These are phyloP conservation scores for Schizosaccharomyces octosporus DNA, from an alignment of 805 yeast genomes.

Conservation along the genomic window DNA sequence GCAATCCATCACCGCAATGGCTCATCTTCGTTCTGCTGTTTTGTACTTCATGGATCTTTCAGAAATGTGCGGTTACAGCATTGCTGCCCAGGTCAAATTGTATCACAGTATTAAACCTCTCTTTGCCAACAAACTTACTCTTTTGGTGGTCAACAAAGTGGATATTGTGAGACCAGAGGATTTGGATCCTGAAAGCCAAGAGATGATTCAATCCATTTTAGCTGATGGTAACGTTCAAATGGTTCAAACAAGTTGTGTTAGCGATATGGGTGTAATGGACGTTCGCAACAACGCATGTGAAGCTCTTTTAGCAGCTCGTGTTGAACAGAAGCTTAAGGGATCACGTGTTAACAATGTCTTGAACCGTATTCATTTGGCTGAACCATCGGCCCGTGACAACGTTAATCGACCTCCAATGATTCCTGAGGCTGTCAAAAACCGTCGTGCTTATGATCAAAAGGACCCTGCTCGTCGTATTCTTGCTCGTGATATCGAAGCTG, in stretches of 20 bases:
- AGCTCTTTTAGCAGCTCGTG: conserved; percentile 78
- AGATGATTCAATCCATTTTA: conserved; percentile 37
- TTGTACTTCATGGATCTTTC: conserved; percentile 94
- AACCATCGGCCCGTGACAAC: conserved; percentile 75
- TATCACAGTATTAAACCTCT: conserved; percentile 93
- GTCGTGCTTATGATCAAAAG: conserved; percentile 44
- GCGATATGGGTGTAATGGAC: conserved; percentile 83
- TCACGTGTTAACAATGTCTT: conserved; percentile 70
- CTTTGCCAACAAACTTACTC: conserved; percentile 86
- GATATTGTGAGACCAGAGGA: conserved; percentile 76
- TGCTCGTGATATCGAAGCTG: conserved; percentile 74
- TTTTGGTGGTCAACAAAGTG: conserved; percentile 85
- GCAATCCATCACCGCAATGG: conserved; percentile 97
- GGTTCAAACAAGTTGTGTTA: conserved; percentile 78
- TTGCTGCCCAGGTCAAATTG: conserved; percentile 89
- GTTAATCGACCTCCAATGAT: conserved; percentile 46
- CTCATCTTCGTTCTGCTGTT: conserved; percentile 90
- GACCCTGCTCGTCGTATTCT: conserved; percentile 65
- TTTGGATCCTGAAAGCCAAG: conserved; percentile 50
- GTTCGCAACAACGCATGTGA: conserved; percentile 96
- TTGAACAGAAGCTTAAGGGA: conserved; percentile 84
- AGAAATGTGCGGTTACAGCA: conserved; percentile 95
- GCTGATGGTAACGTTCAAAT: conserved; percentile 51
- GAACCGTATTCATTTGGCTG: conserved; percentile 86
- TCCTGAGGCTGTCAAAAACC: conserved; percentile 44